A percentile compares a stretch with the other conserved stretches of the same genome.
phyloP scores from a whole-genome alignment of 2,329 filamentous ascomycete species.

The Alternaria triticina region DNA sequence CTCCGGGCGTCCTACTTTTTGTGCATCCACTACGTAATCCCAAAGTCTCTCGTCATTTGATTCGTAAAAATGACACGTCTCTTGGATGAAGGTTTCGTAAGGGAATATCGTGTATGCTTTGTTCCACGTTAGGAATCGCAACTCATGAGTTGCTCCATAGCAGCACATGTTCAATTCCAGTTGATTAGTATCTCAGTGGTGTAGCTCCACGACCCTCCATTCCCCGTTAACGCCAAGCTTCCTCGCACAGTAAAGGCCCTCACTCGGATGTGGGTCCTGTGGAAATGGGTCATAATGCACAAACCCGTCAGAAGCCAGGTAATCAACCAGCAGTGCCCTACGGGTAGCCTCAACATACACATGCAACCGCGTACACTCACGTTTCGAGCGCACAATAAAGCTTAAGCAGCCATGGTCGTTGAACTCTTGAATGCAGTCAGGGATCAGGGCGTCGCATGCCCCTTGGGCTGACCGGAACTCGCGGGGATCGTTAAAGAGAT shows the following conservation, averaged over 20 bases:
- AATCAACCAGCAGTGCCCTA: background rate
- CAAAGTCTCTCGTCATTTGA: too few species aligned
- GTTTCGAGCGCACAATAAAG: background rate
- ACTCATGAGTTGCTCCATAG: too few species aligned
- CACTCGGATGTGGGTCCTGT: background rate
- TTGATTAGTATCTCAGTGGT: background rate
- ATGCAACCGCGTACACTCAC: background rate
- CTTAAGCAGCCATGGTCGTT: background rate
- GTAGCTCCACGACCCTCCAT: background rate
- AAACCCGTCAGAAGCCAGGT: background rate
- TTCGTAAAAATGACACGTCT: background rate
- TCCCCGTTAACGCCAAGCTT: background rate
- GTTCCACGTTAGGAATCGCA: background rate
- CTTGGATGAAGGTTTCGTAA: background rate
- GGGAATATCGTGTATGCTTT: background rate
- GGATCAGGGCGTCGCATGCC: background rate
- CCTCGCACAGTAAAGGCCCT: background rate
- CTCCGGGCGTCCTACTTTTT: too few species aligned
- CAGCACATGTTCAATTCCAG: background rate
- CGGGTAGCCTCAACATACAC: background rate
- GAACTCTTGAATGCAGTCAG: too few species aligned
- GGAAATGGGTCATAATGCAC: background rate
- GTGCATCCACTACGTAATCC: too few species aligned
- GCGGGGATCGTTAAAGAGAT: background rate
- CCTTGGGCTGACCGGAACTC: background rate